These are phyloP conservation scores for Cladosporium sp. DNA, from an alignment of 2,329 filamentous ascomycete genomes.

Conservation along the genomic window DNA sequence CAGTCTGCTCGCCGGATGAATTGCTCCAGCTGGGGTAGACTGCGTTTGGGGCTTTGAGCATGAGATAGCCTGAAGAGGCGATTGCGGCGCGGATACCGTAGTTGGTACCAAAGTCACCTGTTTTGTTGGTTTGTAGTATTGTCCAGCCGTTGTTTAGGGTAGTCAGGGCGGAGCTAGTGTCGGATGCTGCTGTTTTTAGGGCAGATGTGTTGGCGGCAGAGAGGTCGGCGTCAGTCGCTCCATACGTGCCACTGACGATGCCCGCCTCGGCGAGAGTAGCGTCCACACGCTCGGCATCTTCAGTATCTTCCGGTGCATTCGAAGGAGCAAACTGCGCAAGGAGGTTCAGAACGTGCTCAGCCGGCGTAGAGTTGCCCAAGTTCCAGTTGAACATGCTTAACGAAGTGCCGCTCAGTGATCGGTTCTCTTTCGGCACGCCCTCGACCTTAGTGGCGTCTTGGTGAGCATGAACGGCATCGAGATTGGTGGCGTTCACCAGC, in stretches of 20 bases:
- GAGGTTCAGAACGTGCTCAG: constrained; percentile 23
- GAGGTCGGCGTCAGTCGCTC: constrained; percentile 15
- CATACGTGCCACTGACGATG: constrained; percentile 20
- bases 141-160: constrained; percentile 27
- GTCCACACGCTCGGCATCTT: constrained; percentile 7
- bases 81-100: constrained; percentile 24
- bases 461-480: constrained; percentile 20
- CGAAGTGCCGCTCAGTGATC: not conserved
- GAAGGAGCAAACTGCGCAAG: constrained; percentile 9
- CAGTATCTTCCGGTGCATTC: not conserved
- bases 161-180: not conserved
- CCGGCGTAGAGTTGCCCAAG: constrained; percentile 11
- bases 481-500: constrained; percentile 24
- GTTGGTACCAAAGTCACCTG: constrained; percentile 23
- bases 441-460: constrained; percentile 14
- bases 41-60: constrained; percentile 23
- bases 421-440: not conserved
- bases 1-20: not conserved
- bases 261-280: constrained; percentile 20
- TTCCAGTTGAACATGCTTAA: constrained; percentile 14
- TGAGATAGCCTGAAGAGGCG: constrained; percentile 23
- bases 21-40: constrained; percentile 27
- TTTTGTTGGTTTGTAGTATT: constrained; percentile 8
- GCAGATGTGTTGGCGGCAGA: constrained; percentile 21
- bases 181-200: not conserved